Base-by-base conservation (phyloP, 176 grass and related monocot species). In the Microstegium vimineum region DNA sequence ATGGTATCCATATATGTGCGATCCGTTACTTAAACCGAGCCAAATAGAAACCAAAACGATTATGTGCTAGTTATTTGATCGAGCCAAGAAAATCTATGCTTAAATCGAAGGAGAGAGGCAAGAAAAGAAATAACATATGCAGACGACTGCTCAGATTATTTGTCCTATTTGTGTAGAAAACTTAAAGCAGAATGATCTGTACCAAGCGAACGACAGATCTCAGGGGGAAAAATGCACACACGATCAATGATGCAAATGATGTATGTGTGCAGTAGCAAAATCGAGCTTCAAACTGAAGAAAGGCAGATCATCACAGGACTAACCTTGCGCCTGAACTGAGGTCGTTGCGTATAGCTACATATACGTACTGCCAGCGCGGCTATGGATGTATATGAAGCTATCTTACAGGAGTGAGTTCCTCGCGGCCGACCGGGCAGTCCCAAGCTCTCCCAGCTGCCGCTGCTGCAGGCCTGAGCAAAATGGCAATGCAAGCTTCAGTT, bases 401-500 rank as follows among this genome's bases (percentile, higher is more conserved):
- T 37, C 52, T 78, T 10, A 31, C 25, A 51, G 38, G 68, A 37
- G 25, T 25, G 38, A 76, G 73, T 40, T 68, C n/a, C n/a, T 26
- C 10, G 56, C 56, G n/a, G 10, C 31, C 54, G 20, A 7, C 37
- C 41, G 41, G 25, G 13, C 25, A 42, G 27, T 78, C 32, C 41
- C 34, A n/a, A 40, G 36, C 67, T 41, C 40, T 71, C 69, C 40
- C 52, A 40, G 15, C 46, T 15, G 72, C 88, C 57, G 78, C 83
- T 35, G 80, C 60, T 65, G 64, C 72, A 68, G 56, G 54, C 10
- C 65, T 36, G 66, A 56, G 47, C 31, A 32, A 32, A 81, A 62
- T 82, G 88, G 66, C 27, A n/a, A n/a, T n/a, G n/a, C n/a, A 49
- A 72, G 65, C 73, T 82, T 74, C 35, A 22, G 15, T 77, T 67